Evolutionary conservation across 345 rosid genomes (phyloP), one percentile per base, ranked within the genome.

Genomic region (Theobroma cacao): DNA sequence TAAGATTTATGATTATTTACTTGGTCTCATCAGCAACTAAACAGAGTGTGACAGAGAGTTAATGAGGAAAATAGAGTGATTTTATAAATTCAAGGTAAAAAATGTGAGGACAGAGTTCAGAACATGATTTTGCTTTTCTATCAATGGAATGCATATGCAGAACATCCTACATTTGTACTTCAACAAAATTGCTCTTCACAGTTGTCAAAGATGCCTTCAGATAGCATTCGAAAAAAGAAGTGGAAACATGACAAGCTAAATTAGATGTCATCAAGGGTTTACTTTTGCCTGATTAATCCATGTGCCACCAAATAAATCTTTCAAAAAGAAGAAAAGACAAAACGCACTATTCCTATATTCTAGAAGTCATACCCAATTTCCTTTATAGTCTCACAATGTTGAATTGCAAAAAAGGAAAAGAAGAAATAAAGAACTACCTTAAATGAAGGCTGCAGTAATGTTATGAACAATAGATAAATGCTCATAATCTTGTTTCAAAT

Each of bases 341-440:
- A 47, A 70, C 10, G 22, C 17, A n/a, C 9, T 48, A 28, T 70
- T 47, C 17, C 40, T 47, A 45, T 66, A 66, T 67, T 22, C 22
- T 7, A 68, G 4, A 40, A 43, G 55, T 14, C 26, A 45, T 6
- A 43, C 5, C 26, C 7, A n/a, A 26, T 6, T 9, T 48, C 7
- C 30, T 7, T 30, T 9, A 70, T 2, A 17, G 61, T 52, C 3
- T 64, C 69, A 64, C 36, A 59, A 59, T 55, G n/a, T 59, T 28
- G 34, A 77, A 40, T 69, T 62, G 61, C 30, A 30, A 1, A 31
- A 7, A 31, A 43, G 26, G 33, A 28, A 28, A 4, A n/a, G 30
- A 67, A 30, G 36, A 33, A 74, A 55, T 13, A 30, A 59, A 79
- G 47, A 56, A 43, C 70, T 79, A 85, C 88, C 87, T 82, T 33